Percentiles rank a stretch among this genome's conserved stretches.
Evolutionary conservation across 257 asterid genomes (phyloP).

Genomic region (Ballota nigra): DNA sequence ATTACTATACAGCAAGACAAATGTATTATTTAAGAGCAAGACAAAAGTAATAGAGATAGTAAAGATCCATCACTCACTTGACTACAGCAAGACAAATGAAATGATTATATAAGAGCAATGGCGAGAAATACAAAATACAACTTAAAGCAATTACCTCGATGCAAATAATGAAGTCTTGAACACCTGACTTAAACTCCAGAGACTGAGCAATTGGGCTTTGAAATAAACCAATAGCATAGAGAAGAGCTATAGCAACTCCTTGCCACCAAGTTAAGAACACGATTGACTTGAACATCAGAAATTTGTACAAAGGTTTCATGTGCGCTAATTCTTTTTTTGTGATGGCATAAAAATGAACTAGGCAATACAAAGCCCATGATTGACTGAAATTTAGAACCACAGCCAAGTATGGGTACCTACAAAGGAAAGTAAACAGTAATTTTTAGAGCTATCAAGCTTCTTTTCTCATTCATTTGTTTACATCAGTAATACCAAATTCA

Average conservation of each 20-base stretch:
- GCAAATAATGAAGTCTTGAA: constrained; percentile 94
- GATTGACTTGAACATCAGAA: constrained; percentile 92
- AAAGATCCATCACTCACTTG: neutral
- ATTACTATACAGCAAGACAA: too few relatives aligned
- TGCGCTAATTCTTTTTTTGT: constrained; percentile 89
- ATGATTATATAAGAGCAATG: neutral
- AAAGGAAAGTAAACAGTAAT: constrained; percentile 28
- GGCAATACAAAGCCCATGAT: constrained; percentile 96
- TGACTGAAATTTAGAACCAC: constrained; percentile 96
- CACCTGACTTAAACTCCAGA: constrained; percentile 76
- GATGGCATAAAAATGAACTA: constrained; percentile 86
- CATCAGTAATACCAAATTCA: constrained; percentile 10
- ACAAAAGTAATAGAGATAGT: too few relatives aligned
- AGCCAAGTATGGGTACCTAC: constrained; percentile 92
- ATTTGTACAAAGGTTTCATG: constrained; percentile 89
- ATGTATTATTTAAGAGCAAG: too few relatives aligned
- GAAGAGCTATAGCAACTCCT: constrained; percentile 91
- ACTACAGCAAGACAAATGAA: neutral
- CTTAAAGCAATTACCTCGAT: constrained; percentile 77
- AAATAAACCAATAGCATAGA: constrained; percentile 71
- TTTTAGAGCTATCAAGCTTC: constrained; percentile 23
- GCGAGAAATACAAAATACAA: constrained; percentile 15
- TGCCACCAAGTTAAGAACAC: constrained; percentile 99
- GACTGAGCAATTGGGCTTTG: constrained; percentile 88
- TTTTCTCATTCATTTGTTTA: neutral